Percentiles rank a stretch among this genome's conserved stretches.
Conservation (phyloP, 768 basidiomycete species). For the Tremella yokohamensis region DNA sequence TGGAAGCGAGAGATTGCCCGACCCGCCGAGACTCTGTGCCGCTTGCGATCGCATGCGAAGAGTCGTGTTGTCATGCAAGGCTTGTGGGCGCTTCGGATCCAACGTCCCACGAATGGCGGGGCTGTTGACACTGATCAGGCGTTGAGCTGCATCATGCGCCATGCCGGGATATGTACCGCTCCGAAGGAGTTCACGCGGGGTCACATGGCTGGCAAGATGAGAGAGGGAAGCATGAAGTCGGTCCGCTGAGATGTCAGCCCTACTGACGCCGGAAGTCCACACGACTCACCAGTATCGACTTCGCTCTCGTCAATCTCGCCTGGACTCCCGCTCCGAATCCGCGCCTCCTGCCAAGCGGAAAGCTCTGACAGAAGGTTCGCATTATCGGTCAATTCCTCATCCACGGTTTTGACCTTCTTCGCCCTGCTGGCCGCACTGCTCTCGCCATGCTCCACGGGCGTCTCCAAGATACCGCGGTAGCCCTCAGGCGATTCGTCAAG, state of each 20-base stretch:
- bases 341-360: conserved; percentile 40
- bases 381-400: conserved; percentile 17
- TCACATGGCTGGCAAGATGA: conserved; percentile 17
- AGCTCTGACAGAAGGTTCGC: conserved; percentile 33
- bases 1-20: not conserved
- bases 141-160: conserved; percentile 31
- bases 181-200: conserved; percentile 24
- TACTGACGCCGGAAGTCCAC: not conserved
- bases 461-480: not conserved
- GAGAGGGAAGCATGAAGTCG: conserved; percentile 32
- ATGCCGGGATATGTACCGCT: conserved; percentile 9
- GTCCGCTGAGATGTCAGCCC: conserved; percentile 17
- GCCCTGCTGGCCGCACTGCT: conserved; percentile 2
- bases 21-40: conserved; percentile 11
- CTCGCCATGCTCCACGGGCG: conserved; percentile 1
- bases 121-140: conserved; percentile 28
- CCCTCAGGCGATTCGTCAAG: conserved; percentile 9
- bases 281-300: conserved; percentile 39
- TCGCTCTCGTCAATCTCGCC: conserved; percentile 27
- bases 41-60: conserved; percentile 15
- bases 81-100: conserved; percentile 44
- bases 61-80: conserved; percentile 40
- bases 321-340: conserved; percentile 25
- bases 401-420: conserved; percentile 1
- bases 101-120: conserved; percentile 43